Evolutionary conservation across 2,329 filamentous ascomycete genomes (phyloP).

Genomic region (Pseudogymnoascus sp.): DNA sequence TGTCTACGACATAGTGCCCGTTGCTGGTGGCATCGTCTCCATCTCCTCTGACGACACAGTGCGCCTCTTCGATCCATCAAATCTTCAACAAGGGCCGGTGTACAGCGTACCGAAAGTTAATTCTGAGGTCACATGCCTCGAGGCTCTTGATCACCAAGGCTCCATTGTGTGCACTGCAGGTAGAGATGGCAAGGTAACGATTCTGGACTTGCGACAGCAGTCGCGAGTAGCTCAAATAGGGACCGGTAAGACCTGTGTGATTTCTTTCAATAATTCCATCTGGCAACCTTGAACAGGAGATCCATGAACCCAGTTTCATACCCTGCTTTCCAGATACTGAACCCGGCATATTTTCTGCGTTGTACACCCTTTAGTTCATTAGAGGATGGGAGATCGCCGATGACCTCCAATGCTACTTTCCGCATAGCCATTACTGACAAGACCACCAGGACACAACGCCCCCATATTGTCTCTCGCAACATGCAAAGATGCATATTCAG

Average conservation of each 20-base stretch:
- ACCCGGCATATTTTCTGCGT: neutral
- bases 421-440: neutral
- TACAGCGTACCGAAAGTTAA: constrained; percentile 46
- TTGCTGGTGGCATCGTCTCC: constrained; percentile 28
- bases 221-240: constrained; percentile 3
- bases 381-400: neutral
- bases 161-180: constrained; percentile 61
- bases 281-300: neutral
- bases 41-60: constrained; percentile 67
- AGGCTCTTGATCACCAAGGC: constrained; percentile 44
- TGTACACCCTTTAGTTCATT: neutral
- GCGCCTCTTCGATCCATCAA: constrained; percentile 54
- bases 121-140: constrained; percentile 57
- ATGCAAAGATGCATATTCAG: constrained; percentile 45
- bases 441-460: constrained; percentile 35
- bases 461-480: constrained; percentile 60
- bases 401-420: neutral
- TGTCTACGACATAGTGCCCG: constrained; percentile 36
- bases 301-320: neutral
- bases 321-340: neutral
- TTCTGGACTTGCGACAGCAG: constrained; percentile 54
- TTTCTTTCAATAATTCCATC: neutral
- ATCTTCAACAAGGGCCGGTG: constrained; percentile 45
- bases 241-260: neutral
- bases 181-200: constrained; percentile 58